A percentile compares a stretch with the other conserved stretches of the same genome.
These are phyloP conservation scores for Fusarium sp. DNA, from an alignment of 2,329 filamentous ascomycete species.

Conservation along the genomic window DNA sequence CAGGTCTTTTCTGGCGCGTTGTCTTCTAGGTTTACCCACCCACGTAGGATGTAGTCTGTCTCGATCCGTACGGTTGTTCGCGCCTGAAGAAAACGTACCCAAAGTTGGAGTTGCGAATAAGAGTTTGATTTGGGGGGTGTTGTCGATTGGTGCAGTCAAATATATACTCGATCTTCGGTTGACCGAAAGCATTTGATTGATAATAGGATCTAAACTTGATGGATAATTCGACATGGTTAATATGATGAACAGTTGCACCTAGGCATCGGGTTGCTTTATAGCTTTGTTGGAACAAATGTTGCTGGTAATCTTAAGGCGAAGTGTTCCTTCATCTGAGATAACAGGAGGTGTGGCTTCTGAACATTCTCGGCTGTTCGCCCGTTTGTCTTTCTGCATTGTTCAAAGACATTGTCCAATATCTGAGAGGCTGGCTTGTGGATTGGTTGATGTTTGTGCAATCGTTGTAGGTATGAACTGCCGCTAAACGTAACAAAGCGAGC, in stretches of 20 bases:
- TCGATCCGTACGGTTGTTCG: not conserved
- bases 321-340: not conserved
- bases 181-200: not conserved
- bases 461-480: not conserved
- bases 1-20: not conserved
- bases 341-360: not conserved
- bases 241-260: not conserved
- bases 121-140: slow-evolving; percentile 25
- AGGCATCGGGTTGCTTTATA: slow-evolving; percentile 2
- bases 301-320: not conserved
- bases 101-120: slow-evolving; percentile 7
- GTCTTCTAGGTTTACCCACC: slow-evolving; percentile 1
- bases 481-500: not conserved
- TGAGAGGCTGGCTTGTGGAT: not conserved
- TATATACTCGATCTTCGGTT: slow-evolving; percentile 21
- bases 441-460: not conserved
- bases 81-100: not conserved
- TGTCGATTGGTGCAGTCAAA: slow-evolving; percentile 2
- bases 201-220: not conserved
- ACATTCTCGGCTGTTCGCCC: not conserved
- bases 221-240: not conserved
- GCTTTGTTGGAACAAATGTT: not conserved
- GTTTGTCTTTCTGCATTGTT: not conserved
- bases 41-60: slow-evolving; percentile 16
- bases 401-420: not conserved